phyloP scores from a whole-genome alignment of 306 rosid genomes.

The Sicyos edulis region DNA sequence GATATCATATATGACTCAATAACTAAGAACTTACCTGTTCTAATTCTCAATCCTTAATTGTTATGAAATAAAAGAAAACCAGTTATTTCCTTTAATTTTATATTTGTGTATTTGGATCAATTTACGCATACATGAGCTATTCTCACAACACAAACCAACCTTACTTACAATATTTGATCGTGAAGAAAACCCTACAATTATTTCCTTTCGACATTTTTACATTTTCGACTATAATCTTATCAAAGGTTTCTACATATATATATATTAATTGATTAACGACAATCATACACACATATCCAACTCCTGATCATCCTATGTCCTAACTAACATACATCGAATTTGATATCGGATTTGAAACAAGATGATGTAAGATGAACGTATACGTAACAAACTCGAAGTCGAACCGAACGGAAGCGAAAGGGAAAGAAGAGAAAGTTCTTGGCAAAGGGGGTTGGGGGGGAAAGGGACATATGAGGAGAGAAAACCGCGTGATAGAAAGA shows the following conservation, averaged over 20 bases:
- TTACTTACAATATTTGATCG: no score
- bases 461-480: slow-evolving; percentile 1
- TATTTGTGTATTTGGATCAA: no score
- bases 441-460: background rate
- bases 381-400: background rate
- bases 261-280: no score
- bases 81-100: no score
- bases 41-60: no score
- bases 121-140: no score
- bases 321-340: background rate
- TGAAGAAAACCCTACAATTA: background rate
- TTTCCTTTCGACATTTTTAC: background rate
- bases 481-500: slow-evolving; percentile 2
- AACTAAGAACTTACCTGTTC: no score
- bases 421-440: background rate
- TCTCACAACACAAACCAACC: no score
- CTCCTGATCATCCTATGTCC: background rate
- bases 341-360: background rate
- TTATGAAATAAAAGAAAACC: no score
- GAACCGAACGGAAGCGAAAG: background rate
- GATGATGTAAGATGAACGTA: background rate
- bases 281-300: background rate
- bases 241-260: background rate
- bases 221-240: background rate
- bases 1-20: no score